Evolutionary conservation across 2,329 filamentous ascomycete species (phyloP), one percentile per base, ranked within the genome.

Genomic region (Cytospora piceicola): DNA sequence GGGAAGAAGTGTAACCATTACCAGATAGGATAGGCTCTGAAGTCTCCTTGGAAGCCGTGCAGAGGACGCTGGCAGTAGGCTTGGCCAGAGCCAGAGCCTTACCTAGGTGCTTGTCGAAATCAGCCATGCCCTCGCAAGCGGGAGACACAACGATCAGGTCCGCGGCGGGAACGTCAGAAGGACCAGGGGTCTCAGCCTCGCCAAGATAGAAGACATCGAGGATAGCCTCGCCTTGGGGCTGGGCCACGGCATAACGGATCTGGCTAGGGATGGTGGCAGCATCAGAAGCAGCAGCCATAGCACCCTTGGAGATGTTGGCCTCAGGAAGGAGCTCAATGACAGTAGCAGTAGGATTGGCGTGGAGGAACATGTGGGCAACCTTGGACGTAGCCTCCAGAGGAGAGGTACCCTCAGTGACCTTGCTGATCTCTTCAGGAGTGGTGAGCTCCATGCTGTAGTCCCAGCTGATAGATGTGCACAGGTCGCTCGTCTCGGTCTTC

Each of bases 401-500:
- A 3, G 62, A 55, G 17, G 59, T 34, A 20, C 30, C 27, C 24
- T 34, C 55, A 20, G 49, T 55, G 24, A 64, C 27, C 62, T 49
- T 59, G 34, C 46, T 59, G 46, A 64, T 49, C 56, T 64, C 62
- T 32, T 55, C 62, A 51, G 62, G 15, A 27, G 24, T 55, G 32
- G 58, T 58, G 32, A 64, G 56, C 42, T 64, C 62, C 46, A 64
- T 32, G 34, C 55, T 54, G 62, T 64, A 56, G 42, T 64, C 51
- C 62, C 62, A 64, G 62, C 30, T 64, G 49, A 64, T 59, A 42
- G 39, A 17, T 15, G 39, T 42, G 39, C 39, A 42, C 39, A 42
- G 39, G 56, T 64, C 62, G 49, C 62, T 64, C 17, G 62, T 64
- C 62, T 64, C 62, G 22, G 62, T 64, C 62, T 64, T 64, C 62